Conservation (phyloP, 2,329 filamentous ascomycete species). For the Hirsutella rhossiliensis region DNA sequence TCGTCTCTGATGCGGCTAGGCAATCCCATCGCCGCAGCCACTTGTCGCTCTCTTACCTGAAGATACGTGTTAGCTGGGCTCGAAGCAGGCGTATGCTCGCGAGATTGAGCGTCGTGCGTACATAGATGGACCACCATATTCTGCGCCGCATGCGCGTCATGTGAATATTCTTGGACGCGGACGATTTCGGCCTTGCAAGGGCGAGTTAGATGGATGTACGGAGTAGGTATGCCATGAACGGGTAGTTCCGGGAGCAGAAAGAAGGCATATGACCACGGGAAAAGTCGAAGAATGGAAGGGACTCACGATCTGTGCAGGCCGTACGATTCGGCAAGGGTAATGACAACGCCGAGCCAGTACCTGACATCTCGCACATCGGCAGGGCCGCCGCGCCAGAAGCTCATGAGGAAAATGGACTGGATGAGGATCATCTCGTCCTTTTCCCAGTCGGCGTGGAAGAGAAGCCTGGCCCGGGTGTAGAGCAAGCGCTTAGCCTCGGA, state of each 20-base stretch:
- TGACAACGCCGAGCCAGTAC: conserved; percentile 38
- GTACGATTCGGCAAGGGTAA: conserved; percentile 37
- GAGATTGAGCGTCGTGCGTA: conserved; percentile 14
- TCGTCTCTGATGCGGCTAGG: conserved; percentile 25
- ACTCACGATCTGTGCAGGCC: conserved; percentile 28
- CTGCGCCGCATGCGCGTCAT: conserved; percentile 25
- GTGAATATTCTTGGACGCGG: conserved; percentile 13
- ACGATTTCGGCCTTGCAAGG: conserved; percentile 11
- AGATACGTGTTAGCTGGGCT: neutral
- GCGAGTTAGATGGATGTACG: neutral
- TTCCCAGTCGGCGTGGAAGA: conserved; percentile 42
- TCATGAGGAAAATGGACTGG: conserved; percentile 40
- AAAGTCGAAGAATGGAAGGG: too few relatives aligned
- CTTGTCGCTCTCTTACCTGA: conserved; percentile 24
- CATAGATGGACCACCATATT: conserved; percentile 43
- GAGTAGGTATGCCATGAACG: too few relatives aligned
- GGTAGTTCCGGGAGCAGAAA: too few relatives aligned
- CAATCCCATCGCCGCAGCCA: conserved; percentile 21
- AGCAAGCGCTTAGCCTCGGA: conserved; percentile 36
- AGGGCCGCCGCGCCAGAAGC: conserved; percentile 41
- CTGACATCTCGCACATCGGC: conserved; percentile 33
- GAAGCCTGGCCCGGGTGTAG: conserved; percentile 35
- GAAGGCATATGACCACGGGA: too few relatives aligned
- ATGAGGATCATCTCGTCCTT: conserved; percentile 35
- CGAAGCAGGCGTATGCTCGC: neutral